These are phyloP conservation scores for Straminergon stramineum DNA, from an alignment of 225 moss, liverwort and hornwort species.

Conservation along the genomic window DNA sequence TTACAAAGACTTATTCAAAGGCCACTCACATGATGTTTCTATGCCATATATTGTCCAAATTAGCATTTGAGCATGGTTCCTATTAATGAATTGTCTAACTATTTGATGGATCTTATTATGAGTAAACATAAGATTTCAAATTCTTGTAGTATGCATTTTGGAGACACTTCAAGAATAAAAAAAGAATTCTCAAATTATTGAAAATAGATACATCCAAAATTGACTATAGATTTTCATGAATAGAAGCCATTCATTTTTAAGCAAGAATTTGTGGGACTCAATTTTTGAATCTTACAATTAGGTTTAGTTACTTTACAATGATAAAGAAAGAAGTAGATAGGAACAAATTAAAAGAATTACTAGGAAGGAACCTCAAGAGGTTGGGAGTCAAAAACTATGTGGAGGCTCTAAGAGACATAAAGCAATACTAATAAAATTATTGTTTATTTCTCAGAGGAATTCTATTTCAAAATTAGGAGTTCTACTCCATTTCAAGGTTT, in stretches of 20 bases:
- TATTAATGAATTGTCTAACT: background rate
- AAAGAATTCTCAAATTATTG: rapidly evolving
- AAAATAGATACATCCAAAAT: background rate
- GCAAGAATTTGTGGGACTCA: rapidly evolving
- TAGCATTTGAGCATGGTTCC: background rate
- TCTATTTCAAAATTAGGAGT: background rate
- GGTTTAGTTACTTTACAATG: background rate
- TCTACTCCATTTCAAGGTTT: rapidly evolving
- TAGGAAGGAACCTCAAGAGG: rapidly evolving
- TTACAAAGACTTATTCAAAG: background rate
- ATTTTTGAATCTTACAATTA: background rate
- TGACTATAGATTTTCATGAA: background rate
- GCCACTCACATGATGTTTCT: rapidly evolving
- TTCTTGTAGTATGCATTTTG: background rate
- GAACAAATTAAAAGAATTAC: too few species aligned
- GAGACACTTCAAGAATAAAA: rapidly evolving
- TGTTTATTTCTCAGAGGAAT: background rate
- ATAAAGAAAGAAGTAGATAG: too few species aligned
- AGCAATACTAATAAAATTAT: rapidly evolving
- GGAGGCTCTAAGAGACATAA: rapidly evolving
- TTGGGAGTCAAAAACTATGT: too few species aligned
- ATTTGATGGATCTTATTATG: background rate
- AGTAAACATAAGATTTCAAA: background rate
- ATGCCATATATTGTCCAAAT: rapidly evolving
- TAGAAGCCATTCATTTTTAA: background rate